phyloP scores from a whole-genome alignment of 2,329 filamentous ascomycete genomes.

The Verticillium klebahnii region DNA sequence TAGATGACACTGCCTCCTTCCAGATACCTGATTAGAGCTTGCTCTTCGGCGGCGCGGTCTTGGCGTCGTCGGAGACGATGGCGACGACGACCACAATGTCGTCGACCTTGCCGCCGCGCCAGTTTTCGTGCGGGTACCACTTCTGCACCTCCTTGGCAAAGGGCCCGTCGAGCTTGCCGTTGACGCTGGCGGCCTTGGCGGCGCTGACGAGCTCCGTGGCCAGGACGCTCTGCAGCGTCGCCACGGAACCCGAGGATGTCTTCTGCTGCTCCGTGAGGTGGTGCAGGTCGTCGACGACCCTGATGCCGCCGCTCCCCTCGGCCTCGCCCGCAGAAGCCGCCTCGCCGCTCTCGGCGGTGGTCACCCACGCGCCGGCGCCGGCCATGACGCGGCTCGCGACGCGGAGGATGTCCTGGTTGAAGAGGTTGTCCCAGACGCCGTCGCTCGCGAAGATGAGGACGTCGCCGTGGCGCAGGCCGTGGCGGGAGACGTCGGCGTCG shows the following conservation, averaged over 20 bases:
- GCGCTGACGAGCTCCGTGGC: slow-evolving; percentile 75
- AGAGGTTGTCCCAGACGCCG: slow-evolving; percentile 93
- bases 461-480: slow-evolving; percentile 81
- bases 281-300: slow-evolving; percentile 56
- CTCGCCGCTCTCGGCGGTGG: slow-evolving; percentile 27
- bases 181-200: slow-evolving; percentile 79
- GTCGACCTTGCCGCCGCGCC: slow-evolving; percentile 89
- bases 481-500: slow-evolving; percentile 75
- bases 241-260: slow-evolving; percentile 15
- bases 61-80: slow-evolving; percentile 63
- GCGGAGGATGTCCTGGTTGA: slow-evolving; percentile 80
- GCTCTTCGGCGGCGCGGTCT: slow-evolving; percentile 18
- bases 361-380: slow-evolving; percentile 67
- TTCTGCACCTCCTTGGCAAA: slow-evolving; percentile 94
- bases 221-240: slow-evolving; percentile 70
- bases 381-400: slow-evolving; percentile 77
- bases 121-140: slow-evolving; percentile 80
- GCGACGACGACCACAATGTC: slow-evolving; percentile 87
- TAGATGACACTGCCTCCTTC: not conserved
- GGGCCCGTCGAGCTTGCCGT: slow-evolving; percentile 78
- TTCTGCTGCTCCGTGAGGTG: slow-evolving; percentile 42
- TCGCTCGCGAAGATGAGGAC: slow-evolving; percentile 92
- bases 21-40: slow-evolving; percentile 19
- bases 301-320: slow-evolving; percentile 50
- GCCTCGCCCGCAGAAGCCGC: not conserved